Evolutionary conservation across 768 basidiomycete genomes (phyloP), one percentile per base, ranked within the genome.

Genomic region (Mycena galopus): DNA sequence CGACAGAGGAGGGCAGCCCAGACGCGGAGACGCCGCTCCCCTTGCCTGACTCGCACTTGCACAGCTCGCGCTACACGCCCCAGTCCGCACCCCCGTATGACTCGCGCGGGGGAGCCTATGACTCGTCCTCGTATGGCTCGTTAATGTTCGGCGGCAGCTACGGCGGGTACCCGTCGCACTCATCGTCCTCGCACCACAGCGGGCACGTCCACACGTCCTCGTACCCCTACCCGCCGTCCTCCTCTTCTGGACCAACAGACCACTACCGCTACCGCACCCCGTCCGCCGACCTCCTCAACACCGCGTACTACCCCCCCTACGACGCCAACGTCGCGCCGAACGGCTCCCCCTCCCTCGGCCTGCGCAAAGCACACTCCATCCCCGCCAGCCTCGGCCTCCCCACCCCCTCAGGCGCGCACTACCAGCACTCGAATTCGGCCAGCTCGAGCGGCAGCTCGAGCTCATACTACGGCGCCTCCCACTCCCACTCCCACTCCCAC

Each of bases 11-110:
- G 23, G 73, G 72, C 70, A 62, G 51, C 71, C 74, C 74, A 50
- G 74, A 75, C 58, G 74, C 39, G 10, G 74, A 75, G 51, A 67
- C 71, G 10, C 39, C 73, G 58, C 74, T 58, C 61, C 70, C 37
- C 51, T 75, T 73, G 74, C 62, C 74, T 8, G 50, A 14, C 39
- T 7, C 42, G n/a, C n/a, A n/a, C n/a, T n/a, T n/a, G n/a, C n/a
- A n/a, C n/a, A n/a, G n/a, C 42, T 23, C 29, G 1, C 56, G 39
- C 37, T 66, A 57, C 56, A 19, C 35, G 16, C 17, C 29, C 1
- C 25, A 8, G 23, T 11, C 19, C 50, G 47, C 16, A 4, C 56
- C 21, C 32, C 27, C 21, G 7, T n/a, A 25, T 56, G 32, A 3
- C 37, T 30, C n/a, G 37, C 33, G 33, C n/a, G n/a, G n/a, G n/a